phyloP scores from a whole-genome alignment of 2,329 filamentous ascomycete genomes.

The Claviceps humidiphila region DNA sequence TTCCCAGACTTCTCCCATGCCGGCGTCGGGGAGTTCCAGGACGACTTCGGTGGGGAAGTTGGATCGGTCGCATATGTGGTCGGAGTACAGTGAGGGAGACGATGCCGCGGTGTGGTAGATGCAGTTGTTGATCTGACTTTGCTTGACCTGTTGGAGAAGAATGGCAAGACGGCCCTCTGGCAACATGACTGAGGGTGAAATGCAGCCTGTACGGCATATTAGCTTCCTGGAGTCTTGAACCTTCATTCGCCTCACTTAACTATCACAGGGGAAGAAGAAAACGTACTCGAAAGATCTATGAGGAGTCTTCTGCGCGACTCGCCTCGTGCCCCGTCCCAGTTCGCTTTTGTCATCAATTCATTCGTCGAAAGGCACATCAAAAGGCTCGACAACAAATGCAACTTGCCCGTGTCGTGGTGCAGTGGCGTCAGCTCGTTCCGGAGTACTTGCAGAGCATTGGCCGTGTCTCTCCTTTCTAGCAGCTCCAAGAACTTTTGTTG shows the following conservation, averaged over 20 bases:
- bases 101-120: constrained; percentile 73
- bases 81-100: constrained; percentile 74
- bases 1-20: constrained; percentile 82
- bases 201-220: constrained; percentile 46
- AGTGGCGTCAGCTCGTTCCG: constrained; percentile 79
- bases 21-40: constrained; percentile 51
- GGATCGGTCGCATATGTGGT: constrained; percentile 69
- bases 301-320: constrained; percentile 62
- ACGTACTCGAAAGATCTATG: constrained; percentile 69
- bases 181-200: constrained; percentile 94
- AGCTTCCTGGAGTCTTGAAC: not conserved
- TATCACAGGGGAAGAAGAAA: too few species aligned
- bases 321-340: constrained; percentile 73
- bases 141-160: constrained; percentile 72
- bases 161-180: constrained; percentile 78
- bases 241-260: not conserved
- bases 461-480: constrained; percentile 62
- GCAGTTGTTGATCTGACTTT: constrained; percentile 69
- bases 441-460: constrained; percentile 66
- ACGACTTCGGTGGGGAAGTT: constrained; percentile 66
- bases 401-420: constrained; percentile 59
- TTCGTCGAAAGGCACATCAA: constrained; percentile 77
- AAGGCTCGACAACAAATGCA: constrained; percentile 76
- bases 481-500: constrained; percentile 94
- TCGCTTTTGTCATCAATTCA: constrained; percentile 61